A percentile compares a stretch with the other conserved stretches of the same genome.
These are phyloP conservation scores for Smittium mucronatum DNA, from an alignment of 371 early-diverging fungal species.

Conservation along the genomic window DNA sequence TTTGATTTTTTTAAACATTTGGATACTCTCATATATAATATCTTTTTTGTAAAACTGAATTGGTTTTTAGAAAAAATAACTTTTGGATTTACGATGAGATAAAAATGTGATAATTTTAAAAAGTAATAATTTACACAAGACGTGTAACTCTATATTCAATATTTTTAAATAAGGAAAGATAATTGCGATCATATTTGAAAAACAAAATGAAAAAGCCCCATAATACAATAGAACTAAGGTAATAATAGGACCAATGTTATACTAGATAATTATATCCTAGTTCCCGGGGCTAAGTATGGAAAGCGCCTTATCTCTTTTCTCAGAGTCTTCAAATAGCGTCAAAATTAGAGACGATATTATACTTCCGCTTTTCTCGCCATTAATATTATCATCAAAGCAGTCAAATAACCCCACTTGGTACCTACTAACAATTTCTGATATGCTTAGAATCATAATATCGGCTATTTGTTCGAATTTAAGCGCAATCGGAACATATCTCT, in stretches of 20 bases:
- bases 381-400: not conserved
- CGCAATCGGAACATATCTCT: not conserved
- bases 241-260: not conserved
- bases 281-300: not conserved
- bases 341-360: not conserved
- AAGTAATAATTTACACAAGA: too few species aligned
- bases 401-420: not conserved
- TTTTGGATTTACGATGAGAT: too few species aligned
- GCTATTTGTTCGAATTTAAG: not conserved
- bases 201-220: not conserved
- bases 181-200: too few species aligned
- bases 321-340: not conserved
- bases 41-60: too few species aligned
- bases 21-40: too few species aligned
- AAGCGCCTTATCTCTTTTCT: not conserved
- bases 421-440: not conserved
- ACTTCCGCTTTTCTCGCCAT: not conserved
- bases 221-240: not conserved
- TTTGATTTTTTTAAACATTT: too few species aligned
- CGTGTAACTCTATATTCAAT: too few species aligned
- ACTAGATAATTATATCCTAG: too few species aligned
- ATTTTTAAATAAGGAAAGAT: too few species aligned
- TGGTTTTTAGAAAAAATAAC: too few species aligned
- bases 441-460: not conserved
- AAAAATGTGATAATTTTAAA: too few species aligned